Base-by-base conservation (phyloP, 768 basidiomycete genomes). In the Amanita rimosa region DNA sequence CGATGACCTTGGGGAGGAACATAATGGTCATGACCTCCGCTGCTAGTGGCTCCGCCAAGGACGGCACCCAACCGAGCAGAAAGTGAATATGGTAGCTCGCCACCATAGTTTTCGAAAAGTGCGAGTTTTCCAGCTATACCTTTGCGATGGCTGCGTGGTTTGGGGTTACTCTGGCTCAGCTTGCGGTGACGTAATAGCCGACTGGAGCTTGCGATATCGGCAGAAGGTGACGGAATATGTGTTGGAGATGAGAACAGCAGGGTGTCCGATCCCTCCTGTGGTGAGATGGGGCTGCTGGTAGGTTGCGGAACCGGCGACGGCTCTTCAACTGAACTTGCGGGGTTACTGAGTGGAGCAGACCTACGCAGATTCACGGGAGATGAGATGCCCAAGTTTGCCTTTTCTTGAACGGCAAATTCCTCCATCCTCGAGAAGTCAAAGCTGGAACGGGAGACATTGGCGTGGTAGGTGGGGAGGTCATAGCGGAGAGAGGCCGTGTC, bases 41-140 rank as follows among this genome's bases (percentile, higher is more conserved):
- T 37, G 26, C 54, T 51, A 21, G 57, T 63, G 26, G 57, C 58
- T n/a, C 40, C 40, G 14, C 40, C 31, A 6, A 41, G 19, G n/a
- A 41, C 48, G 27, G 58, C 56, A 16, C 58, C 65, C 36, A 73
- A 52, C 42, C 69, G 66, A 8, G 63, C 58, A 10, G 72, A 67
- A 52, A 81, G 68, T 13, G 74, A 66, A 1, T 74, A 70, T 1
- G 70, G 71, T 1, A 70, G 65, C 24, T 77, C 77, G 19, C 72
- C 72, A 0, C 66, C 61, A 19, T 67, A 69, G 45, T 70, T 64
- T 54, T 98, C 96, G 60, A 98, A 98, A 2, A 95, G 67, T 0
- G 93, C 94, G 62, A 98, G 75, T 64, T 97, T 98, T 16, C 87
- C 90, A 39, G 79, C 76, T 31, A 76, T 71, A 19, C 71, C 75